A percentile compares a stretch with the other conserved stretches of the same genome.
These are phyloP conservation scores for Cymbopogon citratus DNA, from an alignment of 176 grass and related monocot genomes.

Conservation along the genomic window DNA sequence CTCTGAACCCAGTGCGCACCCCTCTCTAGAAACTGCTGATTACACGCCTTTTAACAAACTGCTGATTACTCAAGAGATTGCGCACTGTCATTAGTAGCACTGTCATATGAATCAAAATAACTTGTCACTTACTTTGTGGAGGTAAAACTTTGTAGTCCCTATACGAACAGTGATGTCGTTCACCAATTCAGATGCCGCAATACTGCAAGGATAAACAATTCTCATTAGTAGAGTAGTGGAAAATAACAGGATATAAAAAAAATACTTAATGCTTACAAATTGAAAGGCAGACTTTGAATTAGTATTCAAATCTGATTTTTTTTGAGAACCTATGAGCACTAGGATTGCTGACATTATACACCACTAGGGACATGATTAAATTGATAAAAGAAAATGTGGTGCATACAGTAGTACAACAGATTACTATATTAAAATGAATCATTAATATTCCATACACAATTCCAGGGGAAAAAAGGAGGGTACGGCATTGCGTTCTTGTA, in stretches of 20 bases:
- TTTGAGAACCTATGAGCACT: neutral
- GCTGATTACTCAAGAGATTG: too few relatives aligned
- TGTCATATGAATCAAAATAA: neutral
- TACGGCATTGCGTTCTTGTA: neutral
- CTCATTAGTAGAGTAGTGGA: neutral
- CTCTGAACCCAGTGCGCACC: too few relatives aligned
- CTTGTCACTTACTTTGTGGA: conserved; percentile 74
- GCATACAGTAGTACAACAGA: neutral
- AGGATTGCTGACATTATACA: neutral
- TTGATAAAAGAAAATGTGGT: neutral
- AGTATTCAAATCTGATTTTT: neutral
- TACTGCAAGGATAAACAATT: conserved; percentile 57
- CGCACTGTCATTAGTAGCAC: too few relatives aligned
- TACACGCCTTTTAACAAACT: too few relatives aligned
- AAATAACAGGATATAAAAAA: conserved; percentile 5
- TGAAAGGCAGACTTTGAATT: neutral
- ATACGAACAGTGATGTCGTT: conserved; percentile 71
- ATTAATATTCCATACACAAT: neutral
- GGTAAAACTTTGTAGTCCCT: conserved; percentile 71
- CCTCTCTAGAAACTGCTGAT: too few relatives aligned
- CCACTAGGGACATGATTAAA: neutral
- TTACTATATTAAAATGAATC: neutral
- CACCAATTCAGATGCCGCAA: conserved; percentile 59
- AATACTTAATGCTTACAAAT: neutral
- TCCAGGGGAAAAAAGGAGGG: neutral